phyloP scores from a whole-genome alignment of 495 filamentous ascomycete genomes.

The Neurospora sp. region DNA sequence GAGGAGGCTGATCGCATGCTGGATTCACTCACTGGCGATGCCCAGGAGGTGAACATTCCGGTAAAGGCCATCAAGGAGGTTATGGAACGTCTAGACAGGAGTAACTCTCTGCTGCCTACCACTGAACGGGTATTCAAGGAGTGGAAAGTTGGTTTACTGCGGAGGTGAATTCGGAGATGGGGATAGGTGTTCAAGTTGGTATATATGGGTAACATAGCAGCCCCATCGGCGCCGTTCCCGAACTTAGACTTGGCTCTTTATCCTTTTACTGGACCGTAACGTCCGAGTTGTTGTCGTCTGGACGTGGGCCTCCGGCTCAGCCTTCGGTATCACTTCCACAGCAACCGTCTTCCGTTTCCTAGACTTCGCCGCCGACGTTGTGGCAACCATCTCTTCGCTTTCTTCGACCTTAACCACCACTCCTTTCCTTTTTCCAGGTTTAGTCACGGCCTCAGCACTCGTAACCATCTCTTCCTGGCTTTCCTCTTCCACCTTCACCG shows the following conservation, averaged over 20 bases:
- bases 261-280: constrained; percentile 14
- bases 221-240: neutral
- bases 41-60: constrained; percentile 59
- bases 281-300: constrained; percentile 7
- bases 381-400: neutral
- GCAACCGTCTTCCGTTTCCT: constrained; percentile 9
- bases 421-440: neutral
- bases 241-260: neutral
- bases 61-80: constrained; percentile 36
- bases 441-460: constrained; percentile 6
- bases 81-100: constrained; percentile 30
- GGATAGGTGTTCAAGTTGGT: neutral
- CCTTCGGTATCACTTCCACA: neutral
- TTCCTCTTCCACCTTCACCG: constrained; percentile 14
- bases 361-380: neutral
- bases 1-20: constrained; percentile 44
- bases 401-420: constrained; percentile 4
- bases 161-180: constrained; percentile 22
- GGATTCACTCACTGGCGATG: constrained; percentile 40
- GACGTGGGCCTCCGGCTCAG: constrained; percentile 8
- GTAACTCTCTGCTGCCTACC: constrained; percentile 44
- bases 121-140: constrained; percentile 47
- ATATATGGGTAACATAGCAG: neutral
- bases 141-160: constrained; percentile 59
- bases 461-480: constrained; percentile 14